Conservation (phyloP, 176 grass and related monocot species). For the Eleusine coracana region DNA sequence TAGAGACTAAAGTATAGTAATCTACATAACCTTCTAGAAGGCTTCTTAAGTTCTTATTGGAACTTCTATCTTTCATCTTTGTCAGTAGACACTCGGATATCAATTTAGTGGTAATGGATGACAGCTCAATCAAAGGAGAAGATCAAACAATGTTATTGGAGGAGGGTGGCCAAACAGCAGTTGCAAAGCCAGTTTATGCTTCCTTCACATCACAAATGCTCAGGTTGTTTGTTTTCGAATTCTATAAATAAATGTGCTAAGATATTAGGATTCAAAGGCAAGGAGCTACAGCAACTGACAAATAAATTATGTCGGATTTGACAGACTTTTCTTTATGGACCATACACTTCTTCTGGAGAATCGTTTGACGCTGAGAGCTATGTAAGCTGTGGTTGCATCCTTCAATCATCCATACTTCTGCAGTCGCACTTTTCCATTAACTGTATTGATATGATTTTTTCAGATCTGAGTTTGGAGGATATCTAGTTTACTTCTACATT, state of each 20-base stretch:
- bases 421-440: slow-evolving; percentile 43
- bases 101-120: slow-evolving; percentile 75
- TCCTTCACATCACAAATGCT: slow-evolving; percentile 70
- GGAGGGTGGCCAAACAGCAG: slow-evolving; percentile 62
- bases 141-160: slow-evolving; percentile 68
- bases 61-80: slow-evolving; percentile 40
- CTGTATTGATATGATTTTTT: slow-evolving; percentile 32
- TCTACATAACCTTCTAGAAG: slow-evolving; percentile 11
- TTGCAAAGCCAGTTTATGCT: slow-evolving; percentile 58
- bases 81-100: slow-evolving; percentile 79
- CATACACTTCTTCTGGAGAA: slow-evolving; percentile 81
- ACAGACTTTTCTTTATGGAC: slow-evolving; percentile 87
- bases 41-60: slow-evolving; percentile 38
- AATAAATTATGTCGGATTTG: slow-evolving; percentile 32
- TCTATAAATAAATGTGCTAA: slow-evolving; percentile 35
- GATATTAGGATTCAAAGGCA: slow-evolving; percentile 26
- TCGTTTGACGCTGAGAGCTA: slow-evolving; percentile 67
- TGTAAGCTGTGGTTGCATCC: slow-evolving; percentile 60
- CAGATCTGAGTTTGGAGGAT: slow-evolving; percentile 93
- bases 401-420: slow-evolving; percentile 10
- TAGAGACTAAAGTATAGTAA: slow-evolving; percentile 18
- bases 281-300: slow-evolving; percentile 19
- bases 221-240: slow-evolving; percentile 53
- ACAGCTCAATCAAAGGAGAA: slow-evolving; percentile 61
- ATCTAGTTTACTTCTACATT: slow-evolving; percentile 89